Evolutionary conservation across 257 asterid genomes (phyloP), one percentile per base, ranked within the genome.

Genomic region (Forsythia suspensa): DNA sequence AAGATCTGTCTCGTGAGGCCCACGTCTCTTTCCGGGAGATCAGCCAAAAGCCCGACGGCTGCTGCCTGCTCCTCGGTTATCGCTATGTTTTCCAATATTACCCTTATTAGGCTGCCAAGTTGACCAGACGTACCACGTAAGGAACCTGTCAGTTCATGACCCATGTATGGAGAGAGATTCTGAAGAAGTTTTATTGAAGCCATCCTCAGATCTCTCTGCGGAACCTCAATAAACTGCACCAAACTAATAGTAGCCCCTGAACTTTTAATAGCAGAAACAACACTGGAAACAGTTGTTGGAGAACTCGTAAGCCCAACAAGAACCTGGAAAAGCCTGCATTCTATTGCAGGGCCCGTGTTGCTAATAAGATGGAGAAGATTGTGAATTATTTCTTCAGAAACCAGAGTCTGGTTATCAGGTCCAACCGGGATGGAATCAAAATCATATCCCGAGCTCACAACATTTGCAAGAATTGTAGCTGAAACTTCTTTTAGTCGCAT

Each of bases 301-400:
- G 93, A 88, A 76, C 85, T 78, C 0, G 99, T 90, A 59, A 96
- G 98, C 76, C 99, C 99, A 15, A 96, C 92, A 18, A 96, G 95
- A 65, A 96, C 95, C 84, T 93, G 98, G 73, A 94, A 91, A 80
- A 96, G 97, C 90, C 89, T 94, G 85, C 96, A 93, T 88, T 84
- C 97, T 43, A 96, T 94, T 48, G 99, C 79, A 11, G 99, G 99
- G 72, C 99, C 99, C 0, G 98, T 96, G 88, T 93, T 96, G 90
- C 92, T 92, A 34, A 96, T 96, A 46, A 94, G 99, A 75, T 90
- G 91, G 29, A 96, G 86, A 39, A 96, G 91, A 83, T 88, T 90
- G 63, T 89, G 98, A 59, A 96, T 80, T 55, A 89, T 87, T 57
- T 89, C 97, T 83, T 96, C 98, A 0, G 99, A 94, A 68, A 94